Conservation (phyloP, 805 yeast genomes). For the Metschnikowia gelsemii region DNA sequence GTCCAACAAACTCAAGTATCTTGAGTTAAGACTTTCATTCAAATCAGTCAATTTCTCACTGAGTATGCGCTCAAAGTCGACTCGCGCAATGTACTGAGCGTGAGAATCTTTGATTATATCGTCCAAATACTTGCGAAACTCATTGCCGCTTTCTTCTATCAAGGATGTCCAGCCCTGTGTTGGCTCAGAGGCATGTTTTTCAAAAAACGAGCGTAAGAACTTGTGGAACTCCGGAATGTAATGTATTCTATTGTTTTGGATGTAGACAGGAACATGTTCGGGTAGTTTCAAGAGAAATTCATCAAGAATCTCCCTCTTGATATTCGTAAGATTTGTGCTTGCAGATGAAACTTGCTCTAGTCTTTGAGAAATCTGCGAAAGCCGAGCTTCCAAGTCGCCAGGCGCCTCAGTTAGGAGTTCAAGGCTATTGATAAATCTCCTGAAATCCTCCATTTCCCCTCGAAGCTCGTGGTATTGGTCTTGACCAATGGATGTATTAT, state of each 20-base stretch:
- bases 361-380: slow-evolving; percentile 21
- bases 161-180: slow-evolving; percentile 28
- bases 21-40: slow-evolving; percentile 25
- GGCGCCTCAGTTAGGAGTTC: slow-evolving; percentile 13
- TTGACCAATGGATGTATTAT: slow-evolving; percentile 2
- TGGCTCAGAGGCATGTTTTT: slow-evolving; percentile 22
- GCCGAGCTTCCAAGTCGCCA: slow-evolving; percentile 16
- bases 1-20: slow-evolving; percentile 29
- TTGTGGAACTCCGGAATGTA: slow-evolving; percentile 40
- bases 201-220: slow-evolving; percentile 33
- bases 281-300: slow-evolving; percentile 28
- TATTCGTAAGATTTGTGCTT: slow-evolving; percentile 15
- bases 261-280: slow-evolving; percentile 31
- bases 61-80: slow-evolving; percentile 25
- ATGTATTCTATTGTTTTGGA: slow-evolving; percentile 35
- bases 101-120: slow-evolving; percentile 10
- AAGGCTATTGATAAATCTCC: slow-evolving; percentile 13
- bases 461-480: slow-evolving; percentile 13
- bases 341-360: slow-evolving; percentile 18
- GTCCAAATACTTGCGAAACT: slow-evolving; percentile 22
- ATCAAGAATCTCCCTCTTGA: slow-evolving; percentile 21
- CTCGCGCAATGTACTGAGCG: slow-evolving; percentile 21
- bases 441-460: slow-evolving; percentile 17
- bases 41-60: slow-evolving; percentile 24
- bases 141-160: slow-evolving; percentile 21